Evolutionary conservation across 768 basidiomycete genomes (phyloP).

Genomic region (Coprinellus aureogranulatus): DNA sequence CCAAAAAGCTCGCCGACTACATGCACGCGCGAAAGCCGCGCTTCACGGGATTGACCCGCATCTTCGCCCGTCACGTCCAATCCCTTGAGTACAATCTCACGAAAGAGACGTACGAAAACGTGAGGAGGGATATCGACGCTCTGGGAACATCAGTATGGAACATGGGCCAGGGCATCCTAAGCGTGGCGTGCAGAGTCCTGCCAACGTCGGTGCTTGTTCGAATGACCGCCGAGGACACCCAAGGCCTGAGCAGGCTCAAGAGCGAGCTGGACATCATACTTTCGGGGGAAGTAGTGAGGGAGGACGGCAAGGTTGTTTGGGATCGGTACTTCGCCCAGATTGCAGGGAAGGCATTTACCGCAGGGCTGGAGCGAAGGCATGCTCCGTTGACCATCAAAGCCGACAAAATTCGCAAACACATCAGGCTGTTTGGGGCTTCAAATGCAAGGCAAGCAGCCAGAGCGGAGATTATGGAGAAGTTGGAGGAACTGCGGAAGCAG

Average conservation of each 20-base stretch:
- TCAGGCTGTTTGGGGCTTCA: slow-evolving; percentile 57
- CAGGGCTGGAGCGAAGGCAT: slow-evolving; percentile 36
- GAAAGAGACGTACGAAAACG: slow-evolving; percentile 32
- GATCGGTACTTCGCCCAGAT: slow-evolving; percentile 55
- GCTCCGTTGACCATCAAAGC: slow-evolving; percentile 43
- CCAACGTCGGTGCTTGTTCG: slow-evolving; percentile 34
- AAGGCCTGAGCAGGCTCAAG: slow-evolving; percentile 55
- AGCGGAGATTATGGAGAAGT: slow-evolving; percentile 44
- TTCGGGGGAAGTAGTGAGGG: slow-evolving; percentile 55
- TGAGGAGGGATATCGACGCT: slow-evolving; percentile 44
- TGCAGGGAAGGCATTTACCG: slow-evolving; percentile 45
- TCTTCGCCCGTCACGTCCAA: slow-evolving; percentile 55
- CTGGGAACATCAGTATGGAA: slow-evolving; percentile 39
- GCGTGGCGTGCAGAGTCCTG: slow-evolving; percentile 19
- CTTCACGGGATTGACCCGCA: slow-evolving; percentile 42
- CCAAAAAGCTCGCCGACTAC: slow-evolving; percentile 45
- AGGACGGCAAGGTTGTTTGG: slow-evolving; percentile 58
- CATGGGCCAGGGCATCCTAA: slow-evolving; percentile 23
- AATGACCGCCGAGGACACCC: slow-evolving; percentile 48
- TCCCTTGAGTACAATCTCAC: slow-evolving; percentile 48
- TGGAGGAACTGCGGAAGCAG: slow-evolving; percentile 42
- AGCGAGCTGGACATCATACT: slow-evolving; percentile 58
- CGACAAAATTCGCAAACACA: slow-evolving; percentile 37
- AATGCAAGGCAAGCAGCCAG: slow-evolving; percentile 39
- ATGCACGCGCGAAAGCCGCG: slow-evolving; percentile 47